Conservation (phyloP, 352 stramenopile genomes). For the Phytophthora agathidicida region DNA sequence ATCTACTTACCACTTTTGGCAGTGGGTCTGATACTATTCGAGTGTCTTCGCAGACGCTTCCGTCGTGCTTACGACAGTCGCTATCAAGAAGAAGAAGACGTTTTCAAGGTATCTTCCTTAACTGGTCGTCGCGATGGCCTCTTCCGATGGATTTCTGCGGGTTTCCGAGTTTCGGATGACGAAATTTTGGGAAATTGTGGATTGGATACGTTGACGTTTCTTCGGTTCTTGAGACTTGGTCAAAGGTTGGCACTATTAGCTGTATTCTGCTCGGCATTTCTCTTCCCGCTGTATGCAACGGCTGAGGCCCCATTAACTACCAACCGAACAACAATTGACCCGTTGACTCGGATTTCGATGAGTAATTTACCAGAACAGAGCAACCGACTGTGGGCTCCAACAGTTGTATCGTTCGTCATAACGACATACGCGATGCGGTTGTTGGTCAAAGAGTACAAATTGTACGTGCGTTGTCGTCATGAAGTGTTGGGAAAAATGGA, state of each 20-base stretch:
- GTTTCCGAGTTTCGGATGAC: constrained; percentile 57
- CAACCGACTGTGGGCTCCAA: constrained; percentile 67
- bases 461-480: constrained; percentile 69
- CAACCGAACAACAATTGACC: constrained; percentile 44
- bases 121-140: constrained; percentile 7
- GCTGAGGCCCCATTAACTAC: constrained; percentile 24
- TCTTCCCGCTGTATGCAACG: constrained; percentile 81
- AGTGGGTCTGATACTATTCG: constrained; percentile 62
- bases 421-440: constrained; percentile 61
- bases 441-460: constrained; percentile 64
- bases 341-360: constrained; percentile 73
- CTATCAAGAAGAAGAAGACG: constrained; percentile 32
- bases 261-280: constrained; percentile 53
- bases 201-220: constrained; percentile 75
- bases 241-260: constrained; percentile 71
- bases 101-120: constrained; percentile 31
- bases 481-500: constrained; percentile 58
- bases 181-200: constrained; percentile 75
- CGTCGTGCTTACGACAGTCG: constrained; percentile 63
- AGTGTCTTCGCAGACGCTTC: constrained; percentile 60
- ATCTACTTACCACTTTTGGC: constrained; percentile 71
- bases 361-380: constrained; percentile 66
- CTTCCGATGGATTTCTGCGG: constrained; percentile 62
- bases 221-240: constrained; percentile 73
- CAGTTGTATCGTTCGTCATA: constrained; percentile 58